phyloP scores from a whole-genome alignment of 345 rosid genomes.

The Corymbia maculata region DNA sequence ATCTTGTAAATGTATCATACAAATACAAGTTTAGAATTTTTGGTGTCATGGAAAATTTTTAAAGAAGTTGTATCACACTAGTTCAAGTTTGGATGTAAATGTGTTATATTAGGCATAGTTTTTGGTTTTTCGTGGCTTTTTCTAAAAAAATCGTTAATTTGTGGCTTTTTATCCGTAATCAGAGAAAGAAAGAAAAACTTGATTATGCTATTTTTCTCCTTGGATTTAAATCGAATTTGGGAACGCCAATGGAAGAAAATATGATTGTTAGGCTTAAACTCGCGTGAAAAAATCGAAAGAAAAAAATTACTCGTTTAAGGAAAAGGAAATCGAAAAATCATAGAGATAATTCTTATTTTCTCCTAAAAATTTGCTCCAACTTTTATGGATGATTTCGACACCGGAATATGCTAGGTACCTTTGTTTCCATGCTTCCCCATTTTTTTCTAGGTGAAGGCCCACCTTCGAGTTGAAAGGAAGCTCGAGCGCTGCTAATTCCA shows the following conservation, averaged over 20 bases:
- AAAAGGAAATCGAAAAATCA: neutral
- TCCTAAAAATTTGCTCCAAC: neutral
- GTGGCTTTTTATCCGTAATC: neutral
- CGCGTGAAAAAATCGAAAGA: neutral
- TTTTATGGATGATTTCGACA: neutral
- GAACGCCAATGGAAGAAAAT: neutral
- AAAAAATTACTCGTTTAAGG: fast-evolving
- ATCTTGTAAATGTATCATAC: no score
- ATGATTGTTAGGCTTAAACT: neutral
- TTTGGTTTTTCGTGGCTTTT: no score
- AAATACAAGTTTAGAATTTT: no score
- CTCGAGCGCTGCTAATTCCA: neutral
- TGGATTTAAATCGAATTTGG: fast-evolving
- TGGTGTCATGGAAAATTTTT: no score
- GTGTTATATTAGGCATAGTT: no score
- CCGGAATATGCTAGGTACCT: neutral
- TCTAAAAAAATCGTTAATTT: no score
- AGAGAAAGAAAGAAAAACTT: neutral
- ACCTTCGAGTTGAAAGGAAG: neutral
- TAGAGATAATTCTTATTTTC: neutral
- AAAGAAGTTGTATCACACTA: no score
- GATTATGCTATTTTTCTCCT: neutral
- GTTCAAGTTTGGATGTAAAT: no score
- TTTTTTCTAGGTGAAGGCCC: neutral
- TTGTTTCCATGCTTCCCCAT: neutral